Evolutionary conservation across 345 rosid species (phyloP).

Genomic region (Linum trigynum): DNA sequence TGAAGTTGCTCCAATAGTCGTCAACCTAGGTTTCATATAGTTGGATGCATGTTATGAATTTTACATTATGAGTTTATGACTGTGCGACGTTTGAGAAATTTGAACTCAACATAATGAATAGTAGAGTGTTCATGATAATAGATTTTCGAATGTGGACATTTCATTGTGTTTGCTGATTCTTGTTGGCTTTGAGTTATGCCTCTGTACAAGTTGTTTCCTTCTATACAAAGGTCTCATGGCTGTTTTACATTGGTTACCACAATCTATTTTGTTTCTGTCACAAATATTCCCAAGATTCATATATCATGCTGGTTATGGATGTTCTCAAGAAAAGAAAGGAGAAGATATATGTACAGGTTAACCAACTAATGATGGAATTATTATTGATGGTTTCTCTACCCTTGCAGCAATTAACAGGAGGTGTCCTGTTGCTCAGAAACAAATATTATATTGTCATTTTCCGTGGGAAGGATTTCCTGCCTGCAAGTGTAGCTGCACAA

Average conservation of each 20-base stretch:
- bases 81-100: background rate
- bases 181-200: background rate
- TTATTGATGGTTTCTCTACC: constrained; percentile 2
- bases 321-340: background rate
- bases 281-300: background rate
- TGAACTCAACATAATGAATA: background rate
- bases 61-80: too few relatives aligned
- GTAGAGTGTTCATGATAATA: too few relatives aligned
- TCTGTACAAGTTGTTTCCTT: too few relatives aligned
- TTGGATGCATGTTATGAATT: background rate
- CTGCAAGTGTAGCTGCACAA: constrained; percentile 71
- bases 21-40: too few relatives aligned
- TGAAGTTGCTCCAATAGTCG: too few relatives aligned
- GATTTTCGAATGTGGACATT: background rate
- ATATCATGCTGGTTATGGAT: background rate
- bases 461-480: constrained; percentile 97
- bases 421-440: constrained; percentile 85
- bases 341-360: background rate
- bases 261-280: background rate
- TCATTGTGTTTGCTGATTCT: background rate
- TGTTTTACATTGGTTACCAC: too few relatives aligned
- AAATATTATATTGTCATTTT: constrained; percentile 86
- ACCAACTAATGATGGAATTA: background rate
- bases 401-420: constrained; percentile 75
- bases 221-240: too few relatives aligned